Conservation (phyloP, 148 eudicot species). For the Rhododendron mucronatum region DNA sequence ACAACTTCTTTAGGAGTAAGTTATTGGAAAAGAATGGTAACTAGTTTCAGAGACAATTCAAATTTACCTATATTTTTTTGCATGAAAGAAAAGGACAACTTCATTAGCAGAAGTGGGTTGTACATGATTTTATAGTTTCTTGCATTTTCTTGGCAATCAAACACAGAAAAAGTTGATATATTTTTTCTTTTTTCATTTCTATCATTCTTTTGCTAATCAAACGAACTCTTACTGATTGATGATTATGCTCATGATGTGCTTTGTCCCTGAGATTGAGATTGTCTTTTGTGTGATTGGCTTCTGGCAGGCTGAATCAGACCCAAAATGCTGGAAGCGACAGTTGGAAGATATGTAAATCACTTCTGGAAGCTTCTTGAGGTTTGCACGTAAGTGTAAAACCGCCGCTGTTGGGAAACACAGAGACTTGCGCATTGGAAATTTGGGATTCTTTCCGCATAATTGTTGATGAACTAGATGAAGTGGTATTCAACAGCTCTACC, state of each 20-base stretch:
- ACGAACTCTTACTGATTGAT: neutral
- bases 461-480: neutral
- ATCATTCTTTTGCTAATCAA: neutral
- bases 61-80: neutral
- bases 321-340: conserved; percentile 74
- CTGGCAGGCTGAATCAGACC: conserved; percentile 73
- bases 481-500: neutral
- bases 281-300: conserved; percentile 3
- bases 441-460: neutral
- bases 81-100: neutral
- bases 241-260: neutral
- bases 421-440: neutral
- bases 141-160: neutral
- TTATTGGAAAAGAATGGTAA: neutral
- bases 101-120: neutral
- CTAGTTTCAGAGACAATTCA: neutral
- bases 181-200: neutral
- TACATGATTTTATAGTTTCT: neutral
- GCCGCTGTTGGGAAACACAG: neutral
- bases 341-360: conserved; percentile 40
- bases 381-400: neutral
- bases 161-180: neutral
- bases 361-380: conserved; percentile 6
- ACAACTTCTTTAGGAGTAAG: neutral
- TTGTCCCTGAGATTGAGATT: neutral